Evolutionary conservation across 768 basidiomycete species (phyloP), one percentile per base, ranked within the genome.

Genomic region (Paxillus ammoniavirescens): DNA sequence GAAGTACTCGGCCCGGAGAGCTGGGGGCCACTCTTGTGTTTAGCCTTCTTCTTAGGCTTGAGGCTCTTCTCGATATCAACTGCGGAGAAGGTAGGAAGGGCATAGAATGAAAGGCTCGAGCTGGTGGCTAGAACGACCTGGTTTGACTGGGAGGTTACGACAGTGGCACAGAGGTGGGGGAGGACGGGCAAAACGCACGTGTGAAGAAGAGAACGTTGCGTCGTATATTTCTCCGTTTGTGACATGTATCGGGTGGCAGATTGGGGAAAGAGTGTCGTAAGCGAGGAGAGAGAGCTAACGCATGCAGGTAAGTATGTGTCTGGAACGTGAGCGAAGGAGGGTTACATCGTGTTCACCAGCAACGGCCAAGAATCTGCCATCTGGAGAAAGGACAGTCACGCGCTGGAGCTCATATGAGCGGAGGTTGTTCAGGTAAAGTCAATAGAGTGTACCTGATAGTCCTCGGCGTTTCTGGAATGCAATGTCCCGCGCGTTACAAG

Each of bases 151-250:
- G 9, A 3, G 21, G 33, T 53, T 40, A 49, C 15, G 45, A 51
- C 44, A 36, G 38, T 31, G 37, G 6, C 13, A 14, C 14, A n/a
- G 10, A 15, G 21, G 26, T 7, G 17, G 37, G 17, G 37, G 55
- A 42, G 14, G 45, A 43, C 46, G 17, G 49, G 42, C 28, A 15
- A n/a, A n/a, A 68, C 77, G 54, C 64, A 91, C 91, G 18, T 77
- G 81, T 10, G 79, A 77, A 5, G 76, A 71, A 26, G 87, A 87
- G 75, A 97, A 90, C 7, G 91, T 80, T 15, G 82, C 84, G 62
- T 96, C 94, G 54, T 92, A 96, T 42, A 98, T 84, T 68, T 97
- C 93, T 43, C 85, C 86, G 12, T 82, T 81, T 14, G 82, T 75
- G 42, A 84, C 74, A 42, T 64, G 66, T 41, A 91, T 73, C 4